Evolutionary conservation across 805 yeast species (phyloP).

Genomic region (Candida vartiovaarae): DNA sequence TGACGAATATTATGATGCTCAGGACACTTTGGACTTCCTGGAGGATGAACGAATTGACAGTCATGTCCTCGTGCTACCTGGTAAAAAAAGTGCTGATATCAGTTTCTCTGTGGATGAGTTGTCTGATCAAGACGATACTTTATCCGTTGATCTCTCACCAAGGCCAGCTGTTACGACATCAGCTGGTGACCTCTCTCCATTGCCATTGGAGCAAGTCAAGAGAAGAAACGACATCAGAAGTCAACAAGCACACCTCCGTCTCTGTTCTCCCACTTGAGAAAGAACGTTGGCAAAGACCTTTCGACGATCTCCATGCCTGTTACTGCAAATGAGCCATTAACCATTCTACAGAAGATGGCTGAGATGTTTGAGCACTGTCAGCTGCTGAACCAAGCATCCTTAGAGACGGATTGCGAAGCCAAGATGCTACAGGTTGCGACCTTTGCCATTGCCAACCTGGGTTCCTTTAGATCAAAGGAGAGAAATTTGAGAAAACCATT

Average conservation of each 20-base stretch:
- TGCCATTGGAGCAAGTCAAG: constrained; percentile 38
- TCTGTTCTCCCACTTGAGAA: constrained; percentile 68
- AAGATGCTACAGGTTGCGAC: constrained; percentile 67
- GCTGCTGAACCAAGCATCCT: constrained; percentile 54
- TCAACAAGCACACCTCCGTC: constrained; percentile 74
- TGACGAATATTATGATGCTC: constrained; percentile 61
- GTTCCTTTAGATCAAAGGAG: constrained; percentile 65
- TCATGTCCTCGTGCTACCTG: constrained; percentile 18
- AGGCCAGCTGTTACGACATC: not conserved
- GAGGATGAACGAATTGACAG: constrained; percentile 14
- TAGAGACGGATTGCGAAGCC: constrained; percentile 38
- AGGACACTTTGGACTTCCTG: constrained; percentile 31
- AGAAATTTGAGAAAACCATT: constrained; percentile 85
- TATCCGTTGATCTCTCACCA: constrained; percentile 4
- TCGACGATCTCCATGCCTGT: constrained; percentile 89
- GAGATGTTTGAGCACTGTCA: constrained; percentile 75
- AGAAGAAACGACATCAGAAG: constrained; percentile 56
- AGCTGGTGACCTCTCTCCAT: constrained; percentile 50
- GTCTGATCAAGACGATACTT: constrained; percentile 19
- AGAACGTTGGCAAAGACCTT: constrained; percentile 89
- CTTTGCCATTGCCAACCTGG: constrained; percentile 71
- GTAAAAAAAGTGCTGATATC: constrained; percentile 4
- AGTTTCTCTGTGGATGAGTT: constrained; percentile 18
- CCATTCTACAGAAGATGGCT: constrained; percentile 70
- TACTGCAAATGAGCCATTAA: constrained; percentile 84